Conservation (phyloP, 2,329 filamentous ascomycete species). For the Colletotrichum falcatum region DNA sequence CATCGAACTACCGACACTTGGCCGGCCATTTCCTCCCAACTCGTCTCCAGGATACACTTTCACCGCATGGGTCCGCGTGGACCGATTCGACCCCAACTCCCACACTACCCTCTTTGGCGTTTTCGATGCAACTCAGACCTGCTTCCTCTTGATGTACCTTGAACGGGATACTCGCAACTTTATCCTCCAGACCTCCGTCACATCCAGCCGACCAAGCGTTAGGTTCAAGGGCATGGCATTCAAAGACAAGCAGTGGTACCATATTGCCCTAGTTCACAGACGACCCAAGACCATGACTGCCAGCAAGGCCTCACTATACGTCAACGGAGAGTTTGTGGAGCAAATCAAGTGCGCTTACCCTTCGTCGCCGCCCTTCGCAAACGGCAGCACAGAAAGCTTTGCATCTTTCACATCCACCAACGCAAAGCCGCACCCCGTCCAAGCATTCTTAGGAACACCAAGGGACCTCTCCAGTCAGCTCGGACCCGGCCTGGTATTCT, state of each 20-base stretch:
- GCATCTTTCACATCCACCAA: conserved; percentile 73
- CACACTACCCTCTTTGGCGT: conserved; percentile 98
- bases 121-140: conserved; percentile 91
- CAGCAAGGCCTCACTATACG: conserved; percentile 87
- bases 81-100: conserved; percentile 83
- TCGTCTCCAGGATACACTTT: conserved; percentile 89
- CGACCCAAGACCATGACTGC: conserved; percentile 79
- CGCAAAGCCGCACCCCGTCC: conserved; percentile 75
- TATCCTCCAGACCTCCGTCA: conserved; percentile 95
- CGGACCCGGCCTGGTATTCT: conserved; percentile 78
- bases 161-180: conserved; percentile 95
- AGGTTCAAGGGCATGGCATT: conserved; percentile 90
- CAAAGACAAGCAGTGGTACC: conserved; percentile 86
- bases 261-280: conserved; percentile 89
- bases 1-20: conserved; percentile 88
- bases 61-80: conserved; percentile 87
- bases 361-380: conserved; percentile 74
- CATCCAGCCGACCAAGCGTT: conserved; percentile 86
- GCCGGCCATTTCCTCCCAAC: conserved; percentile 84
- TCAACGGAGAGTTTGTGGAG: conserved; percentile 94
- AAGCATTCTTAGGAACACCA: conserved; percentile 94
- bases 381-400: conserved; percentile 74
- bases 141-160: conserved; percentile 92
- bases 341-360: conserved; percentile 93
- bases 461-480: conserved; percentile 83